Percentiles rank a stretch among this genome's conserved stretches.
These are phyloP conservation scores for Monosporascus sp. DNA, from an alignment of 2,329 filamentous ascomycete species.

Conservation along the genomic window DNA sequence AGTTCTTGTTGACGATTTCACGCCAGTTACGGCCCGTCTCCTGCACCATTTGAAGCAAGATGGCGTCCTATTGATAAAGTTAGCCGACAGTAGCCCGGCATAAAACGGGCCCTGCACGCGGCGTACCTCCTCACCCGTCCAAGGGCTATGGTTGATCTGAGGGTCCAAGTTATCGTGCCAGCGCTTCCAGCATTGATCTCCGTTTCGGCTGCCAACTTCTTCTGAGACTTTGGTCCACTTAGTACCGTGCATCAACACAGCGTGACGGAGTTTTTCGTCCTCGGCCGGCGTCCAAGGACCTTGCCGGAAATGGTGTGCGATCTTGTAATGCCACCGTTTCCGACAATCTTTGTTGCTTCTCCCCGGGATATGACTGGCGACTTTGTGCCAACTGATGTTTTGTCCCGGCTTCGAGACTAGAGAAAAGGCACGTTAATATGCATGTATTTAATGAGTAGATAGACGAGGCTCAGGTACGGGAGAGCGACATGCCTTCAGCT, in stretches of 20 bases:
- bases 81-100: not conserved
- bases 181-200: slow-evolving; percentile 1
- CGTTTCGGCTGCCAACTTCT: not conserved
- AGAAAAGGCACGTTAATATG: not conserved
- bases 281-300: not conserved
- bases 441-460: not conserved
- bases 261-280: not conserved
- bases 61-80: not conserved
- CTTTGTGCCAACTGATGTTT: not conserved
- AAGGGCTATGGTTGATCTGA: slow-evolving; percentile 1
- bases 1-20: not conserved
- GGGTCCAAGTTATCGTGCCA: slow-evolving; percentile 1
- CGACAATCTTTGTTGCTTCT: slow-evolving; percentile 1
- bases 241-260: not conserved
- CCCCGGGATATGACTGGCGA: not conserved
- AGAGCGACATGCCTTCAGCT: not conserved
- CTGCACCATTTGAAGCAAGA: not conserved
- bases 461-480: not conserved
- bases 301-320: not conserved
- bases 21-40: not conserved
- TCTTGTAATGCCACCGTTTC: slow-evolving; percentile 1
- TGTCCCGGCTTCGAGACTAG: not conserved
- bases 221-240: not conserved
- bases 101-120: not conserved
- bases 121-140: not conserved